phyloP scores from a whole-genome alignment of 345 rosid genomes.

The Corchorus capsularis region DNA sequence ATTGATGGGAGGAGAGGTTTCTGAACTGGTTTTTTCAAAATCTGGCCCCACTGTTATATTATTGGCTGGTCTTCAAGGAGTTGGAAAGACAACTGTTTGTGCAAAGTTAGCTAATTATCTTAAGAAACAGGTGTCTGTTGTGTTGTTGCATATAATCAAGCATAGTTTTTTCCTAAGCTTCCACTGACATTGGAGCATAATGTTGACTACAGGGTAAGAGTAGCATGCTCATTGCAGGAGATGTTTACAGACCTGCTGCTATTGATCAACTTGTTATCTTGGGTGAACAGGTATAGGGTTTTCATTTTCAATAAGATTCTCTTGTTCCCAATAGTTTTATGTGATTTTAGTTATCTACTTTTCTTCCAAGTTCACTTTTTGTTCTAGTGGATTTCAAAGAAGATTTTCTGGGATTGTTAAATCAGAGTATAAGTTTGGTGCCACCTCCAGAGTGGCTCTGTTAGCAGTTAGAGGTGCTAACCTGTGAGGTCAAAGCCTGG shows the following conservation, averaged over 20 bases:
- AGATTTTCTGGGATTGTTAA: background rate
- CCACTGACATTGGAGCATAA: slow-evolving; percentile 14
- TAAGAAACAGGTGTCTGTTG: slow-evolving; percentile 72
- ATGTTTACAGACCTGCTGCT: slow-evolving; percentile 98
- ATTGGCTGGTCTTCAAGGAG: slow-evolving; percentile 97
- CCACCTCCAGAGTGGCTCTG: too few species aligned
- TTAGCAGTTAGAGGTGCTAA: too few species aligned
- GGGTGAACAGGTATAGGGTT: slow-evolving; percentile 78
- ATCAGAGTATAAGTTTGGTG: too few species aligned
- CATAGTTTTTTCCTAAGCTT: slow-evolving; percentile 18
- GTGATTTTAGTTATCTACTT: background rate
- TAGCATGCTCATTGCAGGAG: slow-evolving; percentile 98
- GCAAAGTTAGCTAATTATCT: slow-evolving; percentile 92
- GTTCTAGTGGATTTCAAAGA: background rate
- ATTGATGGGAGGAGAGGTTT: slow-evolving; percentile 98
- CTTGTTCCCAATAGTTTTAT: background rate
- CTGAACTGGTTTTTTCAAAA: slow-evolving; percentile 85
- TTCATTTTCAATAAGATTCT: slow-evolving; percentile 19
- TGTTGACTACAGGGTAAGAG: slow-evolving; percentile 66
- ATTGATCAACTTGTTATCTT: slow-evolving; percentile 91
- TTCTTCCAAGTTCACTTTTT: background rate
- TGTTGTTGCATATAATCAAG: background rate
- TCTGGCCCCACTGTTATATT: slow-evolving; percentile 81
- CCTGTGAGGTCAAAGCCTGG: too few species aligned
- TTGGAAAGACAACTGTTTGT: slow-evolving; percentile 96